Evolutionary conservation across 2,329 filamentous ascomycete genomes (phyloP), one percentile per base, ranked within the genome.

Genomic region (Rachicladosporium sp.): DNA sequence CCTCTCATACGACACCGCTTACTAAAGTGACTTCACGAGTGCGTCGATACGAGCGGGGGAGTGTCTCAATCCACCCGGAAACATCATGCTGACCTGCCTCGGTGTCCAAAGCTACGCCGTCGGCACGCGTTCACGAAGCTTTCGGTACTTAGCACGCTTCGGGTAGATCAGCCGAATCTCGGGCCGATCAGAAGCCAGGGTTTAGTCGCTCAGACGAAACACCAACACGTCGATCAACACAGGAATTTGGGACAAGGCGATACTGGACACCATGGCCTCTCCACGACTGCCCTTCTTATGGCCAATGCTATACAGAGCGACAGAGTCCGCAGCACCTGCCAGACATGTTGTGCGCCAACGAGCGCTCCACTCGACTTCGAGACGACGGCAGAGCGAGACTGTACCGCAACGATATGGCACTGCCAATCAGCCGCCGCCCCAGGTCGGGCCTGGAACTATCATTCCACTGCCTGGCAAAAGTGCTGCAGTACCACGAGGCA

Each of bases 261-360:
- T 8, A 8, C 7, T 27, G 23, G 23, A 27, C 23, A 8, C 2
- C 23, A 27, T 68, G 65, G 59, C 65, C 11, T 51, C 60, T 33
- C 65, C 65, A 10, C 61, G 62, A 33, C 50, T 70, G 34, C 62
- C 63, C 19, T 68, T 68, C 47, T 55, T 69, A 32, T 69, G 65
- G 60, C 66, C 66, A 1, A 59, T 63, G 50, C 54, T 69, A 34
- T 66, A 59, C 37, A 59, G 57, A 35, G 52, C 62, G 1, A 46
- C 51, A 6, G 54, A 48, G 38, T 47, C 49, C 10, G 47, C 37
- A 4, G 37, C 44, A 6, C 49, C 46, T 12, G 49, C 47, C 11
- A 45, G 44, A 39, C 49, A 51, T 10, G 47, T 49, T 21, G 44
- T 47, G 12, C 50, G 49, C 31, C 45, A 50, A n/a, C 45, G 53